Evolutionary conservation across 495 filamentous ascomycete species (phyloP).

Genomic region (Pyronema domesticum): DNA sequence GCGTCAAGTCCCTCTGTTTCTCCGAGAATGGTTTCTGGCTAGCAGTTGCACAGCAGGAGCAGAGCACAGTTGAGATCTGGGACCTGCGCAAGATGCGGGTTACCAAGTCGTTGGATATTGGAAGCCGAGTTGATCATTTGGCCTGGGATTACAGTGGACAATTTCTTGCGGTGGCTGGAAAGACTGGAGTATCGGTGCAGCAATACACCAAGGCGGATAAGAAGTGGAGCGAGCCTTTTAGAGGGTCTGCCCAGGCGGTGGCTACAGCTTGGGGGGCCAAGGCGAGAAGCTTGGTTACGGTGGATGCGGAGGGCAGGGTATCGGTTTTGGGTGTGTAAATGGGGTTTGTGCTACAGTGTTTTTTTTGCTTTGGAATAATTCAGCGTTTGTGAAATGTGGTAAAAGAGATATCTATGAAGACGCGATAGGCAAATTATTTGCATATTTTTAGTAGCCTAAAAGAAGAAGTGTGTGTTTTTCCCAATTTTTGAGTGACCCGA

Average conservation of each 20-base stretch:
- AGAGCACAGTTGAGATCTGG: constrained; percentile 64
- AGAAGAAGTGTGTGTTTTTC: no score
- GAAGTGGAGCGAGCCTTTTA: constrained; percentile 72
- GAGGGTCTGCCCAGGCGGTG: constrained; percentile 52
- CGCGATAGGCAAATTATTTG: not conserved
- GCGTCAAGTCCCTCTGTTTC: constrained; percentile 61
- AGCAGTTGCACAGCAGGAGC: constrained; percentile 54
- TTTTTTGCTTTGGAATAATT: not conserved
- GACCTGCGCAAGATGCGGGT: constrained; percentile 69
- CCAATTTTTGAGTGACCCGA: no score
- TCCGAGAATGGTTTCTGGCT: constrained; percentile 98
- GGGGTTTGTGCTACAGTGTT: not conserved
- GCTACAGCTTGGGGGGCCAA: constrained; percentile 59
- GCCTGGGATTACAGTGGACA: constrained; percentile 92
- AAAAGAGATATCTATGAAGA: not conserved
- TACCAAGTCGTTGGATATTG: constrained; percentile 67
- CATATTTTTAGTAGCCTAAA: not conserved
- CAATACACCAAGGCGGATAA: constrained; percentile 70
- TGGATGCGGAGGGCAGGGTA: constrained; percentile 57
- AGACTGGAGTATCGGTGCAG: constrained; percentile 66
- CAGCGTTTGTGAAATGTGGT: not conserved
- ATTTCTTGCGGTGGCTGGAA: constrained; percentile 67
- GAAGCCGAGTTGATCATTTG: constrained; percentile 50
- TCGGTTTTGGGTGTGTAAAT: constrained; percentile 35
- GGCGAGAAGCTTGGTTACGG: constrained; percentile 53